Percentiles rank a stretch among this genome's conserved stretches.
Conservation (phyloP, 78 protist species). For the Dictyostelium firmibasis region DNA sequence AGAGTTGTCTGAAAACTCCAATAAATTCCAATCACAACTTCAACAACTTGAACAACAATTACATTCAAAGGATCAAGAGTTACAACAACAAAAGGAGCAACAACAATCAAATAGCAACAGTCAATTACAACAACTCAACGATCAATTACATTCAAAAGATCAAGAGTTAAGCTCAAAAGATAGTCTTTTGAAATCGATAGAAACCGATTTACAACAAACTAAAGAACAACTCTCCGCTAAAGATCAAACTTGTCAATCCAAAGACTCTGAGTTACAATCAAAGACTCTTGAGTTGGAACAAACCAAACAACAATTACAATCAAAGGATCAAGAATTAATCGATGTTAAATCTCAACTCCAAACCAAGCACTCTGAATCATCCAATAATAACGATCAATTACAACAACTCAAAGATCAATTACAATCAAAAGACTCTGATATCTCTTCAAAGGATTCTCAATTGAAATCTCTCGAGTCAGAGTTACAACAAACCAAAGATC, state of each 20-base stretch:
- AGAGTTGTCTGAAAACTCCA: neutral
- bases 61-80: neutral
- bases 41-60: neutral
- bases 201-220: neutral
- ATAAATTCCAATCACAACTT: neutral
- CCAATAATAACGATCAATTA: neutral
- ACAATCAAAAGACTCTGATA: neutral
- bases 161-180: neutral
- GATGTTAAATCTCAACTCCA: neutral
- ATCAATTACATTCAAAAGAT: neutral
- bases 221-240: neutral
- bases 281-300: neutral
- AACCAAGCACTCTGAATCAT: neutral
- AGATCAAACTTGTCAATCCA: neutral
- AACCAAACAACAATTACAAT: neutral
- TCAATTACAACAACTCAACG: neutral
- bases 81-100: neutral
- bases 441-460: neutral
- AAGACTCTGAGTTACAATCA: neutral
- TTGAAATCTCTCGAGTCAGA: neutral
- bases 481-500: neutral
- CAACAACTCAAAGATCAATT: slow-evolving; percentile 16
- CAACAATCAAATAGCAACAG: neutral
- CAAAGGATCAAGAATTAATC: neutral
- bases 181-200: neutral